Evolutionary conservation across 768 basidiomycete genomes (phyloP).

Genomic region (Termitomyces sp.): DNA sequence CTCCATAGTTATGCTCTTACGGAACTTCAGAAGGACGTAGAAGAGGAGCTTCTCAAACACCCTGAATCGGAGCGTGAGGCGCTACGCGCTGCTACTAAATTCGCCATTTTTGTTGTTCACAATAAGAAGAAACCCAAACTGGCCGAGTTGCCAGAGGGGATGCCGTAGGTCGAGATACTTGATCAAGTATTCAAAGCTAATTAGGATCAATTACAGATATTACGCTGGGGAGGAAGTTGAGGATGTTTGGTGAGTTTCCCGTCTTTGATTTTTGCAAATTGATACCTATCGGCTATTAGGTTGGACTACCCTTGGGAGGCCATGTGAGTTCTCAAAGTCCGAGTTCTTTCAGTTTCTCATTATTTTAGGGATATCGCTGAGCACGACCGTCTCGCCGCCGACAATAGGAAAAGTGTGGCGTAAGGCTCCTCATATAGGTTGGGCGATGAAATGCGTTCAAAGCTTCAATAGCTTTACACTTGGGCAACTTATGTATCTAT

Average conservation of each 20-base stretch:
- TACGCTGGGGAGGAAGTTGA: conserved; percentile 76
- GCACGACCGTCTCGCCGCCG: conserved; percentile 60
- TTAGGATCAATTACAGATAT: conserved; percentile 46
- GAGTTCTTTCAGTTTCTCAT: background rate
- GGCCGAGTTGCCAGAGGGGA: conserved; percentile 64
- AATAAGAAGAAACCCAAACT: conserved; percentile 90
- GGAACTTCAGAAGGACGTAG: conserved; percentile 89
- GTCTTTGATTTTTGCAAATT: background rate
- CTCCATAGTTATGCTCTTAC: conserved; percentile 76
- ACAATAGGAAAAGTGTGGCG: conserved; percentile 28
- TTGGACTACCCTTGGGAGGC: conserved; percentile 87
- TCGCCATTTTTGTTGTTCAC: conserved; percentile 93
- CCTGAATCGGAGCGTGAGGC: conserved; percentile 75
- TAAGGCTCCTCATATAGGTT: background rate
- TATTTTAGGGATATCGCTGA: conserved; percentile 67
- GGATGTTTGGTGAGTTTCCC: conserved; percentile 60
- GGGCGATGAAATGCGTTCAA: background rate
- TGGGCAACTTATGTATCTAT: background rate
- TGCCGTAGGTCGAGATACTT: conserved; percentile 43
- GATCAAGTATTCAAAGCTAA: background rate
- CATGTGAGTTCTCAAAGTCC: conserved; percentile 38
- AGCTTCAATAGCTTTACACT: background rate
- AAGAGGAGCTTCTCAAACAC: conserved; percentile 55
- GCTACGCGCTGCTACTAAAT: conserved; percentile 62
- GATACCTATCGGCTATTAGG: conserved; percentile 34